phyloP scores from a whole-genome alignment of 345 rosid species.

The Bruguiera gymnorhiza region DNA sequence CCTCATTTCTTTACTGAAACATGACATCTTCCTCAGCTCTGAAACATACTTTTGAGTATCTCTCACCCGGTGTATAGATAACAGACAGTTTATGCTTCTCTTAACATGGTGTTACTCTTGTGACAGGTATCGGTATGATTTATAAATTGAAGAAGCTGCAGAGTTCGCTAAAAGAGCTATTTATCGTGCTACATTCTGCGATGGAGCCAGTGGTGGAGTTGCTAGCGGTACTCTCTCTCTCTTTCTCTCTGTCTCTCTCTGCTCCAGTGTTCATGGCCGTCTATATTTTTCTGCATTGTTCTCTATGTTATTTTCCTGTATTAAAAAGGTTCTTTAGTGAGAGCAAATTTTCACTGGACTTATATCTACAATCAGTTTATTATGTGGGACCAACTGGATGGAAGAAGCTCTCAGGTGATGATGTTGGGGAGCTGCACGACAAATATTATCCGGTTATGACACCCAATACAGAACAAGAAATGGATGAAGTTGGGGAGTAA shows the following conservation, averaged over 20 bases:
- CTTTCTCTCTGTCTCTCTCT: not conserved
- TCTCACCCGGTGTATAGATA: not conserved
- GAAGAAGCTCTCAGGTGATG: slow-evolving; percentile 96
- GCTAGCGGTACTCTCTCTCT: slow-evolving; percentile 71
- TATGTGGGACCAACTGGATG: slow-evolving; percentile 92
- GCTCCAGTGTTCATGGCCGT: not conserved
- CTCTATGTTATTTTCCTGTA: not conserved
- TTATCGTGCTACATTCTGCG: slow-evolving; percentile 98
- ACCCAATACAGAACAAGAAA: slow-evolving; percentile 71
- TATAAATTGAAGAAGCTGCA: slow-evolving; percentile 88
- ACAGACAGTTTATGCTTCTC: not conserved
- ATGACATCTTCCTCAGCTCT: not conserved
- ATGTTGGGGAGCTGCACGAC: slow-evolving; percentile 94
- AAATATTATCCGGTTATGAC: slow-evolving; percentile 67
- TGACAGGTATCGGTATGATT: slow-evolving; percentile 68
- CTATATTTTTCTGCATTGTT: not conserved
- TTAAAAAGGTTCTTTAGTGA: too few species aligned
- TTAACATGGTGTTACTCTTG: not conserved
- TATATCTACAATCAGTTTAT: slow-evolving; percentile 54
- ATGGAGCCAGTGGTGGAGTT: slow-evolving; percentile 99
- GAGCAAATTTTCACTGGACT: not conserved
- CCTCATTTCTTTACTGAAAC: slow-evolving; percentile 1
- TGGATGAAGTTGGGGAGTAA: slow-evolving; percentile 62
- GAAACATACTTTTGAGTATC: not conserved
- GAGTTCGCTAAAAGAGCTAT: slow-evolving; percentile 95